Percentiles rank a stretch among this genome's conserved stretches.
Evolutionary conservation across 352 stramenopile species (phyloP).

Genomic region (Thraustochytrium sp.): DNA sequence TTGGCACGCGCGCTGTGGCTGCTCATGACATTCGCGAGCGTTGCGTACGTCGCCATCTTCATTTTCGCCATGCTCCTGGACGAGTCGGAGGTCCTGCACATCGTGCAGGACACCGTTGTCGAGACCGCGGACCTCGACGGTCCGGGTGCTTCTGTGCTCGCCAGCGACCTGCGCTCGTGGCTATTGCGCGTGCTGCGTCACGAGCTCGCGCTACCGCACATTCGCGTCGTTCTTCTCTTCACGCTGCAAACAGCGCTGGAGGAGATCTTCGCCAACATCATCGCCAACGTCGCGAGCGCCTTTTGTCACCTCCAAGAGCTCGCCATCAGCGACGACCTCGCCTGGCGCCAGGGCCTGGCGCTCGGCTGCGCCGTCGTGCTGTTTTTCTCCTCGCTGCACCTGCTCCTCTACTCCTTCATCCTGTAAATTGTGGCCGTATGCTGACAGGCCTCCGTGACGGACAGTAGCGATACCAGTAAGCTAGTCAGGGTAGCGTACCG

Average conservation of each 20-base stretch:
- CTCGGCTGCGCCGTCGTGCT: not conserved
- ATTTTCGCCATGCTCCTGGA: not conserved
- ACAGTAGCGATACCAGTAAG: no score
- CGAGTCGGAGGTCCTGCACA: no score
- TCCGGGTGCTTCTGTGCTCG: not conserved
- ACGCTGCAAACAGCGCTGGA: not conserved
- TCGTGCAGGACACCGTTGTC: not conserved
- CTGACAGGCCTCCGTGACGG: no score
- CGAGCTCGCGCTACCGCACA: not conserved
- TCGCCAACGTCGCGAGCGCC: not conserved
- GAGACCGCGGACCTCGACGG: not conserved
- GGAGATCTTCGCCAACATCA: constrained; percentile 21
- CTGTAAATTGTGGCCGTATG: not conserved
- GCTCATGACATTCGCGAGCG: not conserved
- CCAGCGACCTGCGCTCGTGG: not conserved
- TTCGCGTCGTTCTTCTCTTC: constrained; percentile 2
- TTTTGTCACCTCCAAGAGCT: not conserved
- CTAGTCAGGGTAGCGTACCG: no score
- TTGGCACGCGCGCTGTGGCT: not conserved
- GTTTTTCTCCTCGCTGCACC: not conserved
- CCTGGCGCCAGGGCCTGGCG: not conserved
- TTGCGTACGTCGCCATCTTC: not conserved
- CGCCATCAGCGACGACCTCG: not conserved
- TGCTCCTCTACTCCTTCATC: not conserved
- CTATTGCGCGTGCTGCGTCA: not conserved